Base-by-base conservation (phyloP, 2,329 filamentous ascomycete genomes). In the Neonectria hederae region DNA sequence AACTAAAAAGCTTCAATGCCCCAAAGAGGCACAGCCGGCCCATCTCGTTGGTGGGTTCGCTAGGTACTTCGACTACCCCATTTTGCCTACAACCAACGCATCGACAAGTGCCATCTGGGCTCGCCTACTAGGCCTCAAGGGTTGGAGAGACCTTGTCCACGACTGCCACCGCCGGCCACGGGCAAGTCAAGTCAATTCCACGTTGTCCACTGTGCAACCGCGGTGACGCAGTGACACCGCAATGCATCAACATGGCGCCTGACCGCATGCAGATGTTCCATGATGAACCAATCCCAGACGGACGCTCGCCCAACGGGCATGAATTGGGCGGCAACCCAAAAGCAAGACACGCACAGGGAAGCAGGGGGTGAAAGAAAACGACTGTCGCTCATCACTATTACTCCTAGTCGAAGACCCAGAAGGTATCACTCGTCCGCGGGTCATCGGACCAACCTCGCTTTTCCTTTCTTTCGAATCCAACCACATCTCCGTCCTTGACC, bases 1-100 rank as follows among this genome's bases (percentile, higher is more conserved):
- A 76, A 77, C 79, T 80, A 80, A 77, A 76, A 75, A 69, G 67
- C 72, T 65, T 69, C 61, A 65, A 74, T 73, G 72, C 66, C 71
- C 70, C 67, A 72, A 73, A 69, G 69, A 69, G 76, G 76, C 76
- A 76, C 75, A 76, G 74, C 71, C 69, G 66, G 56, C 65, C 69
- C 69, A 71, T 70, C 62, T 70, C 62, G 70, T 69, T 74, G 72
- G 72, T 65, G 59, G 59, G 62, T 68, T 60, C 49, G 66, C 66
- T 65, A 67, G 66, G 71, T 56, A 75, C 70, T 48, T 67, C 59
- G 62, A 61, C 56, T 67, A 64, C 66, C 68, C 53, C 53, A 67
- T 66, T 71, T 64, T 62, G 52, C 67, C 65, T 60, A 45, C 59
- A 38, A 61, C 58, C 59, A 62, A 53, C 61, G 46, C 59, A 66